phyloP scores from a whole-genome alignment of 345 rosid genomes.

The Noccaea caerulescens region DNA sequence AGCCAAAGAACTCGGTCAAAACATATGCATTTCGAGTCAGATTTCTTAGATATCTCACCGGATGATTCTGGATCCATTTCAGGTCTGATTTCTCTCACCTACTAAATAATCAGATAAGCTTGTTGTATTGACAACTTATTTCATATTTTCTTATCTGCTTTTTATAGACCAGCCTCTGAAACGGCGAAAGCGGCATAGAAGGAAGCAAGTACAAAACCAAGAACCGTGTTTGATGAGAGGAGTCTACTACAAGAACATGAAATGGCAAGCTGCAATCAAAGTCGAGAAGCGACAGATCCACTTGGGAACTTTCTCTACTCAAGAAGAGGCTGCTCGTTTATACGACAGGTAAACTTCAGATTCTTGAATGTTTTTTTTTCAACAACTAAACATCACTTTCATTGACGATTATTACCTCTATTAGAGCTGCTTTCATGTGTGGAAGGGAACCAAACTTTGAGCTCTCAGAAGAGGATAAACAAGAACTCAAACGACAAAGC shows the following conservation, averaged over 20 bases:
- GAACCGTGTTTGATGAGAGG: conserved; percentile 98
- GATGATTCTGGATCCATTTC: conserved; percentile 25
- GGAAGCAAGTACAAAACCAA: conserved; percentile 84
- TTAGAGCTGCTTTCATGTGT: conserved; percentile 98
- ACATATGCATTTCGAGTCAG: conserved; percentile 25
- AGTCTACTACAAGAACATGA: conserved; percentile 96
- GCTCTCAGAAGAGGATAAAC: conserved; percentile 75
- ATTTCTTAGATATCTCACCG: conserved; percentile 28
- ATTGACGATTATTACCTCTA: conserved; percentile 14
- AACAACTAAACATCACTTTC: conserved; percentile 6
- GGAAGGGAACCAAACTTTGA: conserved; percentile 96
- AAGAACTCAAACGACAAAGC: conserved; percentile 66
- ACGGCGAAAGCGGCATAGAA: conserved; percentile 87
- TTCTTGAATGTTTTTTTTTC: not conserved
- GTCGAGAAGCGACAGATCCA: conserved; percentile 97
- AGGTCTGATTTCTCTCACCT: conserved; percentile 11
- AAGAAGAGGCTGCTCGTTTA: conserved; percentile 92
- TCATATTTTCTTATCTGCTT: not conserved
- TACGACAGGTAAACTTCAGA: conserved; percentile 72
- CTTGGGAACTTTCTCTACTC: conserved; percentile 90
- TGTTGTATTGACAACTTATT: not conserved
- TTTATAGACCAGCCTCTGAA: conserved; percentile 76
- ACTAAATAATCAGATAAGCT: conserved; percentile 7
- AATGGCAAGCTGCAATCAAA: conserved; percentile 99
- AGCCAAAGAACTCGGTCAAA: conserved; percentile 25